phyloP scores from a whole-genome alignment of 2,329 filamentous ascomycete genomes.

The Fusarium sp. region DNA sequence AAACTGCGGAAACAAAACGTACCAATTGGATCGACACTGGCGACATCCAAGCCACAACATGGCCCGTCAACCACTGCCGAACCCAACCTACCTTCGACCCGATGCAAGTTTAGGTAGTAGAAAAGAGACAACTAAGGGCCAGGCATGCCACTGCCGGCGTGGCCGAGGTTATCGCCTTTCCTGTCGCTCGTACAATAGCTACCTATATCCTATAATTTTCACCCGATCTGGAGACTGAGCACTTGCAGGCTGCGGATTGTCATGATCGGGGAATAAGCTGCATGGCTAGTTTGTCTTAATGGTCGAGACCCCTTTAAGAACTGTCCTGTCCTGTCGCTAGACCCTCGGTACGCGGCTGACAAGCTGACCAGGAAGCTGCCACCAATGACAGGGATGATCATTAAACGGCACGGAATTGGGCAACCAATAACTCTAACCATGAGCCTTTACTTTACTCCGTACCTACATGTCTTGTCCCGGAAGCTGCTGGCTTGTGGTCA shows the following conservation, averaged over 20 bases:
- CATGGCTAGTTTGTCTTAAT: constrained; percentile 5
- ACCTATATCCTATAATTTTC: constrained; percentile 3
- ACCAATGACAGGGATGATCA: neutral
- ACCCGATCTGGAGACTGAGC: constrained; percentile 28
- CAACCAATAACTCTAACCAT: constrained; percentile 28
- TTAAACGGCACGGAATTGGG: constrained; percentile 4
- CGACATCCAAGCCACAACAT: constrained; percentile 21
- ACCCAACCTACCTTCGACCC: neutral
- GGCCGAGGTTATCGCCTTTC: constrained; percentile 4
- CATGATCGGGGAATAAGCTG: constrained; percentile 25
- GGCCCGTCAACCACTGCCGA: constrained; percentile 20
- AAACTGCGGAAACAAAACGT: constrained; percentile 8
- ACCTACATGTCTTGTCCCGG: neutral
- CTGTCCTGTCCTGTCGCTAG: too few relatives aligned
- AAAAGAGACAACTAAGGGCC: neutral
- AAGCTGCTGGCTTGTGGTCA: neutral
- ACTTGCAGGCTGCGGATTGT: constrained; percentile 1
- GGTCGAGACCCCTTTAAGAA: constrained; percentile 39
- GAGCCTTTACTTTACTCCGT: neutral
- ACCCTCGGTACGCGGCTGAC: too few relatives aligned
- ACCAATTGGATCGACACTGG: constrained; percentile 13
- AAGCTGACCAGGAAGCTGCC: neutral
- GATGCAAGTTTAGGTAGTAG: neutral
- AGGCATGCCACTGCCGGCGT: constrained; percentile 7
- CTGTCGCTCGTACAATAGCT: neutral